phyloP scores from a whole-genome alignment of 163 green algal genomes.

The Scenedesmus sp. region DNA sequence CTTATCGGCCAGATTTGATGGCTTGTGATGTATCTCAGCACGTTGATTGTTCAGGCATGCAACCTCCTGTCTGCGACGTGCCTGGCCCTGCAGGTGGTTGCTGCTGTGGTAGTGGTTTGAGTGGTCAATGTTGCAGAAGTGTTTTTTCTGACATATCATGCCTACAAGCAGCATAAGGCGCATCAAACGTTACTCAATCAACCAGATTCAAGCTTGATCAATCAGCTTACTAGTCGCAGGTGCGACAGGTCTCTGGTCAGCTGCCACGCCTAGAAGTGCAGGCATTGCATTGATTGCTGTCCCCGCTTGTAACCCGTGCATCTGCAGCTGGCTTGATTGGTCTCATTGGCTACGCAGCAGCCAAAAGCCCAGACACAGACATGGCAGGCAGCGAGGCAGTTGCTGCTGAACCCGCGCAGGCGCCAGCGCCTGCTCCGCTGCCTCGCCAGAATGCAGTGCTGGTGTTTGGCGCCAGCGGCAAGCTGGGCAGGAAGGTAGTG shows the following conservation, averaged over 20 bases:
- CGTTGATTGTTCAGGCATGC: neutral
- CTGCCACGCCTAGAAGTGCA: neutral
- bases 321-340: constrained; percentile 27
- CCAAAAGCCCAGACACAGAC: neutral
- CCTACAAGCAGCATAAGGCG: neutral
- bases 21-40: too few species aligned
- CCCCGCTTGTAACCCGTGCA: neutral
- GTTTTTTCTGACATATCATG: neutral
- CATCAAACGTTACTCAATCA: too few species aligned
- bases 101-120: neutral
- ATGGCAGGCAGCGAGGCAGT: neutral
- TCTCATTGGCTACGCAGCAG: constrained; percentile 16
- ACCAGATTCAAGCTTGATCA: too few species aligned
- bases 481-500: constrained; percentile 77
- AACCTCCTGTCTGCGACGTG: neutral
- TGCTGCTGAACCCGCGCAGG: neutral
- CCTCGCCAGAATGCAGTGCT: constrained; percentile 83
- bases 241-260: too few species aligned
- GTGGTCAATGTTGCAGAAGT: neutral
- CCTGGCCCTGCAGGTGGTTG: neutral
- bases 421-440: constrained; percentile 3
- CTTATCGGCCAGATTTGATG: neutral
- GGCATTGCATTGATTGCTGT: neutral
- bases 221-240: neutral
- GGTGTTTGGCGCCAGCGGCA: constrained; percentile 85